Evolutionary conservation across 371 early-diverging fungal species (phyloP).

Genomic region (Phascolomyces articulosus): DNA sequence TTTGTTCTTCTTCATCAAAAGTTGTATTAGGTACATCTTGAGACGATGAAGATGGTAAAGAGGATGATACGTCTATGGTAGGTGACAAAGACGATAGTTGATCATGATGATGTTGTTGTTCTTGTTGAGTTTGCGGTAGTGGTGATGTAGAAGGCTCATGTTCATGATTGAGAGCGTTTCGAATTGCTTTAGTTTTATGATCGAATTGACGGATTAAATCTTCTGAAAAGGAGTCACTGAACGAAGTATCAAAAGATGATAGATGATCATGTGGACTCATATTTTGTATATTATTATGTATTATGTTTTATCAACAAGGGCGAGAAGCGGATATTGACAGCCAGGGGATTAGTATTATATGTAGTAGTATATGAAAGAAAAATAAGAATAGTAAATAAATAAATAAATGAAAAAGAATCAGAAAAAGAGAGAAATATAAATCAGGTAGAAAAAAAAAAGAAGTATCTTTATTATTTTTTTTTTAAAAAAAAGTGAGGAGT

Average conservation of each 20-base stretch:
- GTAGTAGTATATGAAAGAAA: neutral
- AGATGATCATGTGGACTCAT: constrained; percentile 8
- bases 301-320: neutral
- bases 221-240: constrained; percentile 26
- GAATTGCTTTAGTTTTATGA: constrained; percentile 11
- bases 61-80: no score
- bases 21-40: neutral
- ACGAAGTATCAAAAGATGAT: constrained; percentile 2
- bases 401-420: constrained; percentile 4
- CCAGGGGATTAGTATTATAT: neutral
- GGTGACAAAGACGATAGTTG: no score
- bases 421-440: no score
- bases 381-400: neutral
- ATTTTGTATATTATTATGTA: no score
- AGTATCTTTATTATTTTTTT: no score
- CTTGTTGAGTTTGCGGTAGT: neutral
- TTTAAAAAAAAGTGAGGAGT: no score
- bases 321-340: neutral
- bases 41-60: neutral
- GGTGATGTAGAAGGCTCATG: neutral
- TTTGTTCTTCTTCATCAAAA: no score
- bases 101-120: neutral
- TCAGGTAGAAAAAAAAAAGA: no score
- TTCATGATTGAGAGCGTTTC: neutral
- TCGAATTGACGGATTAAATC: constrained; percentile 35